These are phyloP conservation scores for Tuctoria greenei DNA, from an alignment of 176 grass and related monocot species.

Conservation along the genomic window DNA sequence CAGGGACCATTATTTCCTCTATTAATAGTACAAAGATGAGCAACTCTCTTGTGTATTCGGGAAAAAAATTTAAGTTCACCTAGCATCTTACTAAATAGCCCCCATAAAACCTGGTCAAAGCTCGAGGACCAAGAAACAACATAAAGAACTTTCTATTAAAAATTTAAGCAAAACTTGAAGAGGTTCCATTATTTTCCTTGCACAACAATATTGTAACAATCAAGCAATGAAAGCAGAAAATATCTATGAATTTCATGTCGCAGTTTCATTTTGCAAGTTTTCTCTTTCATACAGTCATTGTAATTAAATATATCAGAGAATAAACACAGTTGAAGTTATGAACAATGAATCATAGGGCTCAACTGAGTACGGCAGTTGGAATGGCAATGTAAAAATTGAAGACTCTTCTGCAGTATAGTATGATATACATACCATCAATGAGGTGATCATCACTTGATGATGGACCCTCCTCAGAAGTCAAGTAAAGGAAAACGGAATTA, in stretches of 20 bases:
- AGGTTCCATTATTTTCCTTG: neutral
- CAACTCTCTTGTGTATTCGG: too few relatives aligned
- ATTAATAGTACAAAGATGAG: too few relatives aligned
- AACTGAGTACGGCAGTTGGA: neutral
- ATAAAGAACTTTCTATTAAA: neutral
- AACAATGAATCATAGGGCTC: neutral
- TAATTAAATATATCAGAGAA: neutral
- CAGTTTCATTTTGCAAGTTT: neutral
- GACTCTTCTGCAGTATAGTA: constrained; percentile 7
- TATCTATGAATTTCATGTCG: neutral
- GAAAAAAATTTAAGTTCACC: too few relatives aligned
- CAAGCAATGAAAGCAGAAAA: neutral
- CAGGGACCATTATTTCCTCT: too few relatives aligned
- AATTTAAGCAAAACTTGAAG: neutral
- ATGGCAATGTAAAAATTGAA: constrained; percentile 29
- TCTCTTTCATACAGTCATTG: neutral
- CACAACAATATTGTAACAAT: too few relatives aligned
- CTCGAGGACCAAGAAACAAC: neutral
- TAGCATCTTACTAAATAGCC: neutral
- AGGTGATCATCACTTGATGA: constrained; percentile 73
- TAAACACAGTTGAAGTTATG: constrained; percentile 18
- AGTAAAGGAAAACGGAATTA: constrained; percentile 86
- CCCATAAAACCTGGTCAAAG: neutral
- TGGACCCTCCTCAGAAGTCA: constrained; percentile 53
- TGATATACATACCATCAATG: constrained; percentile 63